These are phyloP conservation scores for Penicillium brevicompactum DNA, from an alignment of 2,329 filamentous ascomycete species.

Conservation along the genomic window DNA sequence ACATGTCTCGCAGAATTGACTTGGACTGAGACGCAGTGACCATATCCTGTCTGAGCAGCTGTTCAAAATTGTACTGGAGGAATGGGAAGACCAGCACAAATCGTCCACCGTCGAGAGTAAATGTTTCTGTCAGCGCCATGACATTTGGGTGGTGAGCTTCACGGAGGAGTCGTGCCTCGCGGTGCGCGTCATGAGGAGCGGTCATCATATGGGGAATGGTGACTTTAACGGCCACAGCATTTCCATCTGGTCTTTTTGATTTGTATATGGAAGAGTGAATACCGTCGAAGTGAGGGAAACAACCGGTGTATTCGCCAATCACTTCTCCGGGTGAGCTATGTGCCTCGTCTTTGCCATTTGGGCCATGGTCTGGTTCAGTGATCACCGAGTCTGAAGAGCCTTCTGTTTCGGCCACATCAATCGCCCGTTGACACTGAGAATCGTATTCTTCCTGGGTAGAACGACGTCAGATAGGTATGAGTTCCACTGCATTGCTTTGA, in stretches of 20 bases:
- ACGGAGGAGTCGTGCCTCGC: slow-evolving; percentile 76
- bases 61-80: slow-evolving; percentile 70
- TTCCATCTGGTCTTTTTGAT: slow-evolving; percentile 49
- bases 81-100: slow-evolving; percentile 86
- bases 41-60: slow-evolving; percentile 60
- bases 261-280: slow-evolving; percentile 84
- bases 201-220: slow-evolving; percentile 73
- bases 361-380: slow-evolving; percentile 23
- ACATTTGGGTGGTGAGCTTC: slow-evolving; percentile 60
- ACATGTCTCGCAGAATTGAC: slow-evolving; percentile 65
- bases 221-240: slow-evolving; percentile 76
- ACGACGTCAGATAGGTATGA: slow-evolving; percentile 18
- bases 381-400: slow-evolving; percentile 24
- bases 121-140: slow-evolving; percentile 71
- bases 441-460: slow-evolving; percentile 59
- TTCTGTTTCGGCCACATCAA: slow-evolving; percentile 34
- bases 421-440: slow-evolving; percentile 42
- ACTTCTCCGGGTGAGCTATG: slow-evolving; percentile 33
- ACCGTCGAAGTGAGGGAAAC: slow-evolving; percentile 63
- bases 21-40: slow-evolving; percentile 44
- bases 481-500: neutral
- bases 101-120: slow-evolving; percentile 67
- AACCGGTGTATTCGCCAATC: slow-evolving; percentile 60
- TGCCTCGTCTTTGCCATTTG: slow-evolving; percentile 21
- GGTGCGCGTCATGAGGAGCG: slow-evolving; percentile 78